Percentiles rank a stretch among this genome's conserved stretches.
These are phyloP conservation scores for Saccharomycopsis sp. DNA, from an alignment of 805 yeast species.

Conservation along the genomic window DNA sequence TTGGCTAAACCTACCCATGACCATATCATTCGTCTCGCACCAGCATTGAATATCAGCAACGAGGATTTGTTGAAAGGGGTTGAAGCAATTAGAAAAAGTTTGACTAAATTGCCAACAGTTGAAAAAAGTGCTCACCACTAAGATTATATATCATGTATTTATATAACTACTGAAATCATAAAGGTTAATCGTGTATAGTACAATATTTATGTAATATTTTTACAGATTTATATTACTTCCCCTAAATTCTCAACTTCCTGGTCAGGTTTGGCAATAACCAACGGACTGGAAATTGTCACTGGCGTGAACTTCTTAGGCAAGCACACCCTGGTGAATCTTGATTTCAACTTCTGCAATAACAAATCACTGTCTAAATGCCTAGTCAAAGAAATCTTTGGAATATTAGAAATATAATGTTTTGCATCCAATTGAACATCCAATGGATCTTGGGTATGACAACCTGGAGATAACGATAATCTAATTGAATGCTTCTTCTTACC, in stretches of 20 bases:
- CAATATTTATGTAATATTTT: not conserved
- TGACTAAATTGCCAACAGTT: slow-evolving; percentile 47
- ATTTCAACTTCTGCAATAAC: slow-evolving; percentile 71
- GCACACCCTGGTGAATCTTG: slow-evolving; percentile 78
- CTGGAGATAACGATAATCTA: slow-evolving; percentile 89
- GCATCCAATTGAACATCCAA: slow-evolving; percentile 93
- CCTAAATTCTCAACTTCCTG: not conserved
- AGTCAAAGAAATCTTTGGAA: slow-evolving; percentile 83
- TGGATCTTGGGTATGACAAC: slow-evolving; percentile 97
- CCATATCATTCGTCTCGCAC: slow-evolving; percentile 91
- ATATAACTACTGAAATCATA: not conserved
- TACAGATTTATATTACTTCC: not conserved
- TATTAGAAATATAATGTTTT: slow-evolving; percentile 93
- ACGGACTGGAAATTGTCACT: slow-evolving; percentile 74
- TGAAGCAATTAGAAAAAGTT: slow-evolving; percentile 56
- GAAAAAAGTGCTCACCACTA: slow-evolving; percentile 39
- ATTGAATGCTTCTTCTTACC: slow-evolving; percentile 82
- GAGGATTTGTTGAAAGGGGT: slow-evolving; percentile 82
- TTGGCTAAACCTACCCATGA: slow-evolving; percentile 97
- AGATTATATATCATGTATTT: slow-evolving; percentile 5
- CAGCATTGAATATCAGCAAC: slow-evolving; percentile 86
- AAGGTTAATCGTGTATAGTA: not conserved
- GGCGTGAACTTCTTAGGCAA: slow-evolving; percentile 90
- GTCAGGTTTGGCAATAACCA: slow-evolving; percentile 24
- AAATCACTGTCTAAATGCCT: slow-evolving; percentile 90